Evolutionary conservation across 1,139 yeast species (phyloP).

Genomic region (Candida tropicalis): DNA sequence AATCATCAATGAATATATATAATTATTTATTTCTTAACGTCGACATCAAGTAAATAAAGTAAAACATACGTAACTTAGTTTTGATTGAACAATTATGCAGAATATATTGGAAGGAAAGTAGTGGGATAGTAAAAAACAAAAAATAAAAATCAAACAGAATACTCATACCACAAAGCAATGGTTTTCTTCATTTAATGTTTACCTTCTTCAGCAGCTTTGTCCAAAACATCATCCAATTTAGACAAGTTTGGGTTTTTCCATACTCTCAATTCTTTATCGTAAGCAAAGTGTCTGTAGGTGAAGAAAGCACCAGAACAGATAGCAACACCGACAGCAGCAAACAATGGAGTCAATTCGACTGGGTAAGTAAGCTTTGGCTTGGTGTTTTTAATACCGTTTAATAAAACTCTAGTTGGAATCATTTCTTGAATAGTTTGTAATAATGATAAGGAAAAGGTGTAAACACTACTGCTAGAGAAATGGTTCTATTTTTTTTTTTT

Average conservation of each 20-base stretch:
- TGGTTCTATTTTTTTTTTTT: slow-evolving; percentile 7
- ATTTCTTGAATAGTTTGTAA: slow-evolving; percentile 27
- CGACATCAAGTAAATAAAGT: neutral
- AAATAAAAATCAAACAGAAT: neutral
- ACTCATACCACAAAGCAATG: too few species aligned
- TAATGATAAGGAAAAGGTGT: neutral
- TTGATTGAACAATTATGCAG: neutral
- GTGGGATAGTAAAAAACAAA: neutral
- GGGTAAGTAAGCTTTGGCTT: slow-evolving; percentile 45
- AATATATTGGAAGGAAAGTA: too few species aligned
- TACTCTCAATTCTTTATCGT: slow-evolving; percentile 69
- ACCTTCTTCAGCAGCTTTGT: slow-evolving; percentile 45
- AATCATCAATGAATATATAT: slow-evolving; percentile 2
- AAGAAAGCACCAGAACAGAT: slow-evolving; percentile 65
- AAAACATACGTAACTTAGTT: neutral
- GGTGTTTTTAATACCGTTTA: slow-evolving; percentile 45
- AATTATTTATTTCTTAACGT: neutral
- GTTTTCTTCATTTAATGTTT: slow-evolving; percentile 19
- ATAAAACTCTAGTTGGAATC: slow-evolving; percentile 59
- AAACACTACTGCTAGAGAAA: neutral
- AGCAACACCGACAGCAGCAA: slow-evolving; percentile 64
- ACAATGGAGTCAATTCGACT: slow-evolving; percentile 77
- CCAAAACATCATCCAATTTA: slow-evolving; percentile 59
- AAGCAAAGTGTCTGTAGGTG: slow-evolving; percentile 70
- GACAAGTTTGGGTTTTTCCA: slow-evolving; percentile 67